Evolutionary conservation across 495 filamentous ascomycete species (phyloP).

Genomic region (Jackrogersella multiformis): DNA sequence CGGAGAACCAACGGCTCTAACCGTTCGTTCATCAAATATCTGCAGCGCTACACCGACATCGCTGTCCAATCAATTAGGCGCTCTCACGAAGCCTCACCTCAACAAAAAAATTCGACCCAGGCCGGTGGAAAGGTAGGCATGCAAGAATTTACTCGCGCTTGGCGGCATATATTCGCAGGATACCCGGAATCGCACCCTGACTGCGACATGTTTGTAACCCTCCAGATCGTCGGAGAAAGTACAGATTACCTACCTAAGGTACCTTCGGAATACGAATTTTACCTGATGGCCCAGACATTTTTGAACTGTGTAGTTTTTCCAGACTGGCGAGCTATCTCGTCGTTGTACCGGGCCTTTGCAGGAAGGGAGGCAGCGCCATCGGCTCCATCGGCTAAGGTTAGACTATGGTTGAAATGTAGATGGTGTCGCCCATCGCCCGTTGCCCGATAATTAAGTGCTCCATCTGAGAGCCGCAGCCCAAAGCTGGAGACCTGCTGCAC

Average conservation of each 20-base stretch:
- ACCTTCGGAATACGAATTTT: conserved; percentile 6
- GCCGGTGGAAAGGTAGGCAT: conserved; percentile 13
- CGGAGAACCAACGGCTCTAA: conserved; percentile 13
- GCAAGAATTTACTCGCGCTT: conserved; percentile 15
- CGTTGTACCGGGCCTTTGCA: conserved; percentile 24
- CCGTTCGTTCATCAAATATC: conserved; percentile 11
- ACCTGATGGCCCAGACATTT: conserved; percentile 6
- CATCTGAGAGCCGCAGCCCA: conserved; percentile 25
- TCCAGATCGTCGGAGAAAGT: not conserved
- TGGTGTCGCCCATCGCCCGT: conserved; percentile 14
- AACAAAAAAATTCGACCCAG: conserved; percentile 26
- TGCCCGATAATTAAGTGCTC: conserved; percentile 7
- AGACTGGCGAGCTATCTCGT: conserved; percentile 4
- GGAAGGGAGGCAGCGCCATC: conserved; percentile 6
- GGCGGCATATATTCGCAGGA: no score
- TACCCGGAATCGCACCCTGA: conserved; percentile 7
- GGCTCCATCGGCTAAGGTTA: conserved; percentile 22
- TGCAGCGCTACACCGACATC: conserved; percentile 36
- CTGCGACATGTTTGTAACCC: conserved; percentile 17
- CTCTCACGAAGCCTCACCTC: conserved; percentile 32
- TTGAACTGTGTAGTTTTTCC: not conserved
- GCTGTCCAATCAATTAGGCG: conserved; percentile 32
- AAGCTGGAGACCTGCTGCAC: not conserved
- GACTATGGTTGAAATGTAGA: conserved; percentile 3
- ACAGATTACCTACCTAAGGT: no score